Evolutionary conservation across 2,329 filamentous ascomycete genomes (phyloP).

Genomic region (Cercospora berteroae): DNA sequence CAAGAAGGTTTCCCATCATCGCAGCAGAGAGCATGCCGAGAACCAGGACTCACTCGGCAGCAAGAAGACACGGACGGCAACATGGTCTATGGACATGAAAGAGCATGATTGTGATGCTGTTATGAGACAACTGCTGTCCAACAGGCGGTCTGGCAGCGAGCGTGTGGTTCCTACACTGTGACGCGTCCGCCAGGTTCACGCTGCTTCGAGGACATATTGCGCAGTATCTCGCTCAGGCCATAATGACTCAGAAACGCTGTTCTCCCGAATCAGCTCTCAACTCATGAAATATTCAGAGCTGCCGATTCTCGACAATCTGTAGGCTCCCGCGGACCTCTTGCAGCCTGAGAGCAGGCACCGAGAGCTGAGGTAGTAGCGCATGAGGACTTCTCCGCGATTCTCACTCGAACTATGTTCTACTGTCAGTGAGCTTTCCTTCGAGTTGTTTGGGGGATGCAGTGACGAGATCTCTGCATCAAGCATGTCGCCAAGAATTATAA

Average conservation of each 20-base stretch:
- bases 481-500: not conserved
- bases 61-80: not conserved
- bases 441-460: not conserved
- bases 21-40: not conserved
- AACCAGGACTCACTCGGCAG: not conserved
- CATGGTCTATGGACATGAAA: not conserved
- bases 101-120: not conserved
- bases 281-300: not conserved
- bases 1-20: not conserved
- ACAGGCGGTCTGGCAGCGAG: not conserved
- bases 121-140: not conserved
- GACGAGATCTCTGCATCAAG: not conserved
- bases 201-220: not conserved
- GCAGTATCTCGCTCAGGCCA: not conserved
- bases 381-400: not conserved
- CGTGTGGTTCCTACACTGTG: not conserved
- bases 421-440: not conserved
- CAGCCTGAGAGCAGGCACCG: not conserved
- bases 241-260: not conserved
- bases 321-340: not conserved
- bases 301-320: not conserved
- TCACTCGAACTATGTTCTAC: not conserved
- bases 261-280: too few relatives aligned
- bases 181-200: not conserved
- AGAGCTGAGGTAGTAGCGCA: not conserved